phyloP scores from a whole-genome alignment of 176 grass and related monocot species.

The Aechmea fasciata region DNA sequence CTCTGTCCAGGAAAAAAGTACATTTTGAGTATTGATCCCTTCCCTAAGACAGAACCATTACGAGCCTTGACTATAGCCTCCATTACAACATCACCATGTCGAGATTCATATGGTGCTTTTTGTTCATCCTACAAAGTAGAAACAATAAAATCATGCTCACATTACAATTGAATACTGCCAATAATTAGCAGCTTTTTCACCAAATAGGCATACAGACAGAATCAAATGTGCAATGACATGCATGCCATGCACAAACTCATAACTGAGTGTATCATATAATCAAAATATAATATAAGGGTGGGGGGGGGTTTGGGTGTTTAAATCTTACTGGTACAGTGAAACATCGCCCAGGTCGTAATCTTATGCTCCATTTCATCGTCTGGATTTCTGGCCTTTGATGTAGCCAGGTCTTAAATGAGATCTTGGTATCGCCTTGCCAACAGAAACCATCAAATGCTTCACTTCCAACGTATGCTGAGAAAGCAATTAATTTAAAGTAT shows the following conservation, averaged over 20 bases:
- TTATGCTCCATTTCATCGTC: slow-evolving; percentile 99
- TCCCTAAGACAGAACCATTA: slow-evolving; percentile 85
- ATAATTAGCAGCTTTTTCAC: background rate
- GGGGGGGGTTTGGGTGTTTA: no score
- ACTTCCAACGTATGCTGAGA: slow-evolving; percentile 91
- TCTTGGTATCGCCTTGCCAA: slow-evolving; percentile 57
- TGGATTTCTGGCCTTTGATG: slow-evolving; percentile 87
- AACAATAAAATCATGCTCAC: slow-evolving; percentile 15
- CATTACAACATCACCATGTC: slow-evolving; percentile 68
- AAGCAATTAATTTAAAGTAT: slow-evolving; percentile 95
- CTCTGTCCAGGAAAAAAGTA: slow-evolving; percentile 93
- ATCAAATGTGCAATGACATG: background rate
- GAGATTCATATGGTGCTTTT: slow-evolving; percentile 50
- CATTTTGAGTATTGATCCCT: slow-evolving; percentile 98
- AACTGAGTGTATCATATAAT: background rate
- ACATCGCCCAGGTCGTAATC: slow-evolving; percentile 85
- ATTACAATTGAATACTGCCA: background rate
- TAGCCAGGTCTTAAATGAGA: slow-evolving; percentile 90
- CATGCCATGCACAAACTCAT: background rate
- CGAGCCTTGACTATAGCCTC: slow-evolving; percentile 83
- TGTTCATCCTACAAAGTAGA: slow-evolving; percentile 48
- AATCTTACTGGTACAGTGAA: slow-evolving; percentile 62
- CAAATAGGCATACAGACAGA: background rate
- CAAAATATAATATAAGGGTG: background rate
- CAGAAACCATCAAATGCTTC: slow-evolving; percentile 96